phyloP scores from a whole-genome alignment of 352 stramenopile genomes.

The Phytophthora fragariae region DNA sequence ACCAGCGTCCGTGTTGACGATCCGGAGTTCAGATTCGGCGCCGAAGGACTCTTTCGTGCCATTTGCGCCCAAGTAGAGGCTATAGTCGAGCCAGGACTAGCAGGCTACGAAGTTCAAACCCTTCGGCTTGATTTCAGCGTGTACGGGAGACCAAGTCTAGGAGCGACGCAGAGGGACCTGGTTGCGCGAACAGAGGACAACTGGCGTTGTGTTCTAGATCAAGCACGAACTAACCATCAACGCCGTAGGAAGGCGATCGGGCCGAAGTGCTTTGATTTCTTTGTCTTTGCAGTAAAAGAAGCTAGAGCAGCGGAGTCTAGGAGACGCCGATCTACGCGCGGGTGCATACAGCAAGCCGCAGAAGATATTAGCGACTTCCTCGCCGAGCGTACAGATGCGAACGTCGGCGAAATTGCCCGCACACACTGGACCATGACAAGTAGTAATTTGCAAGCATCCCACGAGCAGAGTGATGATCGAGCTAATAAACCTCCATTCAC shows the following conservation, averaged over 20 bases:
- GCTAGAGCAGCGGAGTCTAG: background rate
- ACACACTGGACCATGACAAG: slow-evolving; percentile 12
- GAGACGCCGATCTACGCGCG: background rate
- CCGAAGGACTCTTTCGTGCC: background rate
- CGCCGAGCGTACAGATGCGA: background rate
- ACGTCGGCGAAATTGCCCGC: slow-evolving; percentile 3
- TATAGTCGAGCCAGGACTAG: background rate
- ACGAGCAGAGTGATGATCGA: too few relatives aligned
- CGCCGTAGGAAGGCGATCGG: background rate
- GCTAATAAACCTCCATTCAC: too few relatives aligned
- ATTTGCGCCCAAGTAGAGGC: background rate
- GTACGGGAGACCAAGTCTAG: background rate
- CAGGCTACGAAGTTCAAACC: background rate
- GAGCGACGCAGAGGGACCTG: background rate
- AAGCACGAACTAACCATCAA: background rate
- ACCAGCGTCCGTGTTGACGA: background rate
- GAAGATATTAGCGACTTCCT: slow-evolving; percentile 7
- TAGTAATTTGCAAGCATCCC: too few relatives aligned
- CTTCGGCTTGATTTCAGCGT: background rate
- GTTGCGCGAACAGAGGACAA: background rate
- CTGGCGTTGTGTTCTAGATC: background rate
- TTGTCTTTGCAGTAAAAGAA: background rate
- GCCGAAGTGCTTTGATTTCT: background rate
- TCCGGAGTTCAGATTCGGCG: background rate
- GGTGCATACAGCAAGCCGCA: slow-evolving; percentile 7